Conservation (phyloP, 345 rosid genomes). For the Citrus trifoliata region DNA sequence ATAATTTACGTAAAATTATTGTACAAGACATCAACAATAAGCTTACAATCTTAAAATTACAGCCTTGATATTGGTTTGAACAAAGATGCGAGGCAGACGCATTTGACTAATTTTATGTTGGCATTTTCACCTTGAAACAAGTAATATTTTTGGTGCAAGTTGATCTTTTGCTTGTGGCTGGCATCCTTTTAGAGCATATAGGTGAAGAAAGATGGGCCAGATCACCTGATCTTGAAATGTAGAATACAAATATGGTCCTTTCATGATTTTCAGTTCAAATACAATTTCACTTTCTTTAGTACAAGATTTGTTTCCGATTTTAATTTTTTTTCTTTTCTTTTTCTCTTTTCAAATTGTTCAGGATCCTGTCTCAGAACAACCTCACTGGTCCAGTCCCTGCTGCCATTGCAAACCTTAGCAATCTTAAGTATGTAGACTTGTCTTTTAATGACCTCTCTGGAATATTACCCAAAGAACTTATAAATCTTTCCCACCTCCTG, state of each 20-base stretch:
- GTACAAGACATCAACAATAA: neutral
- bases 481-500: conserved; percentile 61
- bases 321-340: neutral
- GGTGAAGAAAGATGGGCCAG: neutral
- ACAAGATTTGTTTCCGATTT: neutral
- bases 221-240: neutral
- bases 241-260: neutral
- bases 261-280: neutral
- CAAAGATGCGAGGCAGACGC: neutral
- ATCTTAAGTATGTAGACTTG: conserved; percentile 65
- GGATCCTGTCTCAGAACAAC: conserved; percentile 65
- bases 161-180: neutral
- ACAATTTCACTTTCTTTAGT: neutral
- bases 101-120: neutral
- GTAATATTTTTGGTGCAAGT: neutral
- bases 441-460: conserved; percentile 71
- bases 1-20: neutral
- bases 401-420: conserved; percentile 54
- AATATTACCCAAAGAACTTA: conserved; percentile 71
- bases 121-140: neutral
- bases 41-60: neutral
- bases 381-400: conserved; percentile 69
- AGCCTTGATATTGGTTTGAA: neutral
- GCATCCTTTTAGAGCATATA: neutral
- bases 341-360: conserved; percentile 24